Percentiles rank a stretch among this genome's conserved stretches.
These are phyloP conservation scores for Cunninghamia lanceolata DNA, from an alignment of 75 land plant species.

Conservation along the genomic window DNA sequence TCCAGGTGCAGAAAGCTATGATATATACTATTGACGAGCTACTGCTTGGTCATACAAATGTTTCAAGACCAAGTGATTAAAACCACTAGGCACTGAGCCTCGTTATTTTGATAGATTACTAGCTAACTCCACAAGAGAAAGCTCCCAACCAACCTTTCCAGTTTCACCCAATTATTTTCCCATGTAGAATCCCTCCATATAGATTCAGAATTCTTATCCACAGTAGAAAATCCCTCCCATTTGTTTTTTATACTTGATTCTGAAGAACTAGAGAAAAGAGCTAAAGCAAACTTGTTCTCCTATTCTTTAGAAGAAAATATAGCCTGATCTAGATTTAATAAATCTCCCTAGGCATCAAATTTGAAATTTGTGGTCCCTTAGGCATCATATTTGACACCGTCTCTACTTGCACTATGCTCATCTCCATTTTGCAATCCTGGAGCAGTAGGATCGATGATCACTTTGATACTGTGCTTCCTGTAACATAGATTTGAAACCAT, in stretches of 20 bases:
- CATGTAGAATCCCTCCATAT: constrained; percentile 53
- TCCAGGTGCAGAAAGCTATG: constrained; percentile 39
- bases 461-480: too few species aligned
- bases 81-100: too few species aligned
- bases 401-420: constrained; percentile 36
- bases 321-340: constrained; percentile 62
- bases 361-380: background rate
- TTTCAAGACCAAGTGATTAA: constrained; percentile 66
- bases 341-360: constrained; percentile 27
- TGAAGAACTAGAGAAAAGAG: too few species aligned
- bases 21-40: constrained; percentile 48
- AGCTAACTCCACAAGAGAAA: too few species aligned
- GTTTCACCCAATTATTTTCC: constrained; percentile 67
- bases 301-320: constrained; percentile 56
- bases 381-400: constrained; percentile 33
- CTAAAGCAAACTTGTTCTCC: too few species aligned
- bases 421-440: constrained; percentile 39
- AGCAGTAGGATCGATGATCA: constrained; percentile 37
- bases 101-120: too few species aligned
- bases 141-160: too few species aligned
- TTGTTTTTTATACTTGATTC: too few species aligned
- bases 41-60: constrained; percentile 86
- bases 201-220: background rate
- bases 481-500: too few species aligned
- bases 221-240: too few species aligned